Conservation (phyloP, 2,329 filamentous ascomycete genomes). For the Waltergamsia citrina region DNA sequence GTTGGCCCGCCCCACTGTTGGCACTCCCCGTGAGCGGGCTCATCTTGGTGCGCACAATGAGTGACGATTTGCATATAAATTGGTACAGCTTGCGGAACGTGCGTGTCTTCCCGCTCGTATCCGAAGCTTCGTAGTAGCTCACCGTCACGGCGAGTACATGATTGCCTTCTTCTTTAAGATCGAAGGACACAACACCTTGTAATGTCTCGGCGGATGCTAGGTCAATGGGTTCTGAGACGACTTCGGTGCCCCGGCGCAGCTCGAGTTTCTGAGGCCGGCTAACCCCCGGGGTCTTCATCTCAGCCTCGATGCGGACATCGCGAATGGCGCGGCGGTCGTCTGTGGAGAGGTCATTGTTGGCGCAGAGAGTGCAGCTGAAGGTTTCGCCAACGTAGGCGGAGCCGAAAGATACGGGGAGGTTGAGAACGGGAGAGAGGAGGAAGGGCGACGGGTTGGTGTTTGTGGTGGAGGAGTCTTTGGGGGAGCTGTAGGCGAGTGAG, state of each 20-base stretch:
- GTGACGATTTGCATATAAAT: slow-evolving; percentile 82
- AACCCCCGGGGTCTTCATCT: slow-evolving; percentile 82
- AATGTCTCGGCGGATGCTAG: slow-evolving; percentile 57
- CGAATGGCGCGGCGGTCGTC: slow-evolving; percentile 44
- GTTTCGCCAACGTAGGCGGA: slow-evolving; percentile 93
- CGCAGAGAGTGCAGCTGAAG: slow-evolving; percentile 89
- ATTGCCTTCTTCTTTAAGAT: slow-evolving; percentile 87
- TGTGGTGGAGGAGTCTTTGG: slow-evolving; percentile 11
- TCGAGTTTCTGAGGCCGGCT: slow-evolving; percentile 52
- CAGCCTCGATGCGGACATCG: slow-evolving; percentile 74
- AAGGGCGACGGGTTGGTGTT: slow-evolving; percentile 44
- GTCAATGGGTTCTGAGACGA: slow-evolving; percentile 24
- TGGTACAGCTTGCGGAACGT: slow-evolving; percentile 96
- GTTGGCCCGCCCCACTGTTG: neutral
- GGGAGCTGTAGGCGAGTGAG: slow-evolving; percentile 60
- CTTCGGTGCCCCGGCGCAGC: slow-evolving; percentile 24
- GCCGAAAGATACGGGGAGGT: slow-evolving; percentile 83
- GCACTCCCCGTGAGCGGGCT: slow-evolving; percentile 41
- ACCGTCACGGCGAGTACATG: slow-evolving; percentile 91
- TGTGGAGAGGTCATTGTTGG: slow-evolving; percentile 66
- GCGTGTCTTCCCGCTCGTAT: slow-evolving; percentile 60
- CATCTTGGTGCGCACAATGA: slow-evolving; percentile 87
- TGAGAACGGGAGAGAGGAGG: slow-evolving; percentile 57
- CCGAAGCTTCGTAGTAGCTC: slow-evolving; percentile 82
- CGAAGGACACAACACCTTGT: slow-evolving; percentile 75